phyloP scores from a whole-genome alignment of 345 rosid species.

The Trapa incisa region DNA sequence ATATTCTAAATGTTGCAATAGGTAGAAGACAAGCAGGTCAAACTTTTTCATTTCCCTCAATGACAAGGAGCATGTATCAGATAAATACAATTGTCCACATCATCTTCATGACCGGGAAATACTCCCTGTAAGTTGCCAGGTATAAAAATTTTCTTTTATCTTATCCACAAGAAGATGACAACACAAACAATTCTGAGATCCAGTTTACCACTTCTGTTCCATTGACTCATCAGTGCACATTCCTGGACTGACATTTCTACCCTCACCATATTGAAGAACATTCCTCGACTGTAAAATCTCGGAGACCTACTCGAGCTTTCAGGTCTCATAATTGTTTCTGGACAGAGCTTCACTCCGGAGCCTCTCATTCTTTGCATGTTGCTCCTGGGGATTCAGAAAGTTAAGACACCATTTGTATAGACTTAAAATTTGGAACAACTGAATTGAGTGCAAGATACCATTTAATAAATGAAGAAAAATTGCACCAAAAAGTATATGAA shows the following conservation, averaged over 20 bases:
- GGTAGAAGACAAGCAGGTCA: neutral
- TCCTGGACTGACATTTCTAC: neutral
- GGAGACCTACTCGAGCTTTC: neutral
- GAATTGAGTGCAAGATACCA: neutral
- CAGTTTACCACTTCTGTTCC: neutral
- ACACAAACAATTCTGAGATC: neutral
- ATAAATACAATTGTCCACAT: neutral
- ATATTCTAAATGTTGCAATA: neutral
- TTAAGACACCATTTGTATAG: neutral
- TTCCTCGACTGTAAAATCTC: neutral
- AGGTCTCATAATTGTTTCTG: neutral
- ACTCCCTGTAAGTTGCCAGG: neutral
- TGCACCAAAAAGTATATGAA: neutral
- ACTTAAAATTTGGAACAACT: neutral
- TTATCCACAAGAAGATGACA: neutral
- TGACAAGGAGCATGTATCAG: neutral
- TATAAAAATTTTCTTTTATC: neutral
- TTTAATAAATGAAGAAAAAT: neutral
- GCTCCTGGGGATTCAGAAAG: slow-evolving; percentile 28
- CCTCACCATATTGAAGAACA: neutral
- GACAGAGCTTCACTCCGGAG: slow-evolving; percentile 16
- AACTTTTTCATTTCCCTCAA: neutral
- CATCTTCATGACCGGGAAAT: neutral
- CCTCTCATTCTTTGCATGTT: slow-evolving; percentile 36
- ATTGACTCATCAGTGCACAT: neutral